phyloP scores from a whole-genome alignment of 2,329 filamentous ascomycete species.

The Dactylellina sp. region DNA sequence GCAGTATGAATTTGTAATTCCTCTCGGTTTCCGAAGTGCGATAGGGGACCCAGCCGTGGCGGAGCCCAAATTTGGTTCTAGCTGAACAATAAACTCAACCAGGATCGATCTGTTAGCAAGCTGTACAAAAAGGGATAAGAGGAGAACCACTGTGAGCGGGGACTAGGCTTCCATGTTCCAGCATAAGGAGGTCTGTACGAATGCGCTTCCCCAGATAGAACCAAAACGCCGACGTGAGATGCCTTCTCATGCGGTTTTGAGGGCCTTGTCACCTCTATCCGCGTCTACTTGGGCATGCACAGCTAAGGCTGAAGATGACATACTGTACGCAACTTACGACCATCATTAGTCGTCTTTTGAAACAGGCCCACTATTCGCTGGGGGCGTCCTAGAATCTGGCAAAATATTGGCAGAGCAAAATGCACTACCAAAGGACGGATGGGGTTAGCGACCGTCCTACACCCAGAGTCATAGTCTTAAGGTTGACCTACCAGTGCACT shows the following conservation, averaged over 20 bases:
- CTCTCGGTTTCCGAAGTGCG: constrained; percentile 53
- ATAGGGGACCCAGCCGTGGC: constrained; percentile 38
- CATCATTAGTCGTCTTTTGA: constrained; percentile 43
- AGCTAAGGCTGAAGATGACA: constrained; percentile 33
- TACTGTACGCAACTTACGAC: constrained; percentile 15
- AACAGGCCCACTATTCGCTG: constrained; percentile 31
- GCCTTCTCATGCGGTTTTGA: constrained; percentile 29
- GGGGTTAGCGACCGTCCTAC: neutral
- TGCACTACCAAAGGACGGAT: constrained; percentile 9
- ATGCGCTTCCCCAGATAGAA: constrained; percentile 37
- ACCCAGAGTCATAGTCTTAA: neutral
- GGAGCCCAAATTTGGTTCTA: constrained; percentile 34
- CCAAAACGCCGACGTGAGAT: constrained; percentile 44
- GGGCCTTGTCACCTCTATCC: constrained; percentile 9
- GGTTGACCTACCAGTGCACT: neutral
- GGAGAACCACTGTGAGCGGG: constrained; percentile 9
- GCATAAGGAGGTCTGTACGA: constrained; percentile 1
- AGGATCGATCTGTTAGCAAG: constrained; percentile 41
- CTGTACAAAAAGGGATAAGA: constrained; percentile 23
- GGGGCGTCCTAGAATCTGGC: constrained; percentile 23
- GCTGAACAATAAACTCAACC: constrained; percentile 32
- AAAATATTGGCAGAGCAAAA: constrained; percentile 3
- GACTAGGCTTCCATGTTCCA: constrained; percentile 37
- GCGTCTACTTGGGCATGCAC: neutral
- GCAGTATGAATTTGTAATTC: constrained; percentile 51